Conservation (phyloP, 1,284 basidiomycete species). For the Irpex lacteus region DNA sequence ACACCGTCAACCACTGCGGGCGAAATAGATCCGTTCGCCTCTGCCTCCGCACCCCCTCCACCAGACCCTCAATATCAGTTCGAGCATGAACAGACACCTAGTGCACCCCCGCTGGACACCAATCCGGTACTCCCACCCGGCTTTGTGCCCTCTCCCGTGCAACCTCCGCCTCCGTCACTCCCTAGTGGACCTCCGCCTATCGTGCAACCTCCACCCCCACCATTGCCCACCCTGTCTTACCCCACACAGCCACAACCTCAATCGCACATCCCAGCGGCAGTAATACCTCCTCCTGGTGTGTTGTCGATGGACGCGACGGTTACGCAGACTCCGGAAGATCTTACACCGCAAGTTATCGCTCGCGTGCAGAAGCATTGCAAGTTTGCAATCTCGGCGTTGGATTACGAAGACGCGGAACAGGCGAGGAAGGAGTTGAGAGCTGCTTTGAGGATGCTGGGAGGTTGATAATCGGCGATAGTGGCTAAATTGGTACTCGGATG, state of each 20-base stretch:
- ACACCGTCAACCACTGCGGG: conserved; percentile 20
- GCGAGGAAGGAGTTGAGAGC: conserved; percentile 77
- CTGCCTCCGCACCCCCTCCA: not conserved
- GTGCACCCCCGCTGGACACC: not conserved
- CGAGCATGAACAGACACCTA: not conserved
- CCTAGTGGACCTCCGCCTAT: conserved; percentile 9
- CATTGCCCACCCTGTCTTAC: conserved; percentile 3
- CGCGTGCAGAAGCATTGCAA: conserved; percentile 86
- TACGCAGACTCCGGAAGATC: conserved; percentile 38
- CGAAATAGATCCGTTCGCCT: conserved; percentile 12
- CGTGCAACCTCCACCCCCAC: conserved; percentile 7
- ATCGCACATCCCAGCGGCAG: conserved; percentile 5
- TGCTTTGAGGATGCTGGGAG: conserved; percentile 73
- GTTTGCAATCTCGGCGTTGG: conserved; percentile 88
- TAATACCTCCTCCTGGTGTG: conserved; percentile 17
- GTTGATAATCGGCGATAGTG: conserved; percentile 16
- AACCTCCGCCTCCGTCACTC: conserved; percentile 12
- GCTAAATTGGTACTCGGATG: not conserved
- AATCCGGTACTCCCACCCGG: not conserved
- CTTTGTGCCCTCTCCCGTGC: conserved; percentile 15
- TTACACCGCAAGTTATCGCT: conserved; percentile 63
- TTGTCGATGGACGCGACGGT: conserved; percentile 19
- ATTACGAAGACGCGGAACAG: conserved; percentile 88
- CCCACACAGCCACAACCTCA: conserved; percentile 5
- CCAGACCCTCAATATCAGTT: not conserved